Conservation (phyloP, 805 yeast genomes). For the Helenozyma rhizophorensis region DNA sequence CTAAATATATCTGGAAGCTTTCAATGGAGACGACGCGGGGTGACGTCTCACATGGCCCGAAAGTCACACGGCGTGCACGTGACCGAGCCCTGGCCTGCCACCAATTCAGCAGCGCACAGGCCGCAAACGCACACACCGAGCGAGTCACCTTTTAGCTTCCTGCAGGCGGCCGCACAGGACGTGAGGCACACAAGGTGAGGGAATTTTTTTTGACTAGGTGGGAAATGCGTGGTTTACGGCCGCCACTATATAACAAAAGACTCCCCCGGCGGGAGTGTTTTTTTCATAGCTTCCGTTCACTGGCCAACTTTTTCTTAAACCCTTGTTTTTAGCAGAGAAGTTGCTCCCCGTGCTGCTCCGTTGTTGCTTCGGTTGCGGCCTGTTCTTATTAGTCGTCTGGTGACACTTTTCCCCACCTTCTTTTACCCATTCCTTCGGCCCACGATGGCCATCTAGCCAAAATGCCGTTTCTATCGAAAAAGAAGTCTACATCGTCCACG, state of each 20-base stretch:
- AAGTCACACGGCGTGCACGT: no score
- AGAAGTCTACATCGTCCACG: slow-evolving; percentile 22
- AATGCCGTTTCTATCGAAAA: slow-evolving; percentile 17
- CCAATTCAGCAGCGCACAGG: no score
- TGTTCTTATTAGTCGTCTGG: background rate
- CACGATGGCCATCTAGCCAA: slow-evolving; percentile 3
- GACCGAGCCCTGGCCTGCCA: no score
- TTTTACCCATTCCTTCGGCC: background rate
- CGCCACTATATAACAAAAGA: slow-evolving; percentile 1
- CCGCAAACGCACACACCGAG: no score
- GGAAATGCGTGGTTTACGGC: background rate
- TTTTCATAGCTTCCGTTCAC: background rate
- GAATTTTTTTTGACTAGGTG: background rate
- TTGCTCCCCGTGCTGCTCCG: no score
- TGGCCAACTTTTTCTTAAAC: background rate
- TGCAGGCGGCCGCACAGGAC: background rate
- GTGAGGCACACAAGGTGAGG: slow-evolving; percentile 2
- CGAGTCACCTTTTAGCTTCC: no score
- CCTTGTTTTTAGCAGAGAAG: no score
- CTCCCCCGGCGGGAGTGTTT: background rate
- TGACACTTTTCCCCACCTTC: background rate
- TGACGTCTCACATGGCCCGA: no score
- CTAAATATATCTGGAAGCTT: no score
- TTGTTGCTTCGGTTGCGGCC: slow-evolving; percentile 4
- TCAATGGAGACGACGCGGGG: no score